Evolutionary conservation across 2,329 filamentous ascomycete species (phyloP).

Genomic region (Talaromyces sp.): DNA sequence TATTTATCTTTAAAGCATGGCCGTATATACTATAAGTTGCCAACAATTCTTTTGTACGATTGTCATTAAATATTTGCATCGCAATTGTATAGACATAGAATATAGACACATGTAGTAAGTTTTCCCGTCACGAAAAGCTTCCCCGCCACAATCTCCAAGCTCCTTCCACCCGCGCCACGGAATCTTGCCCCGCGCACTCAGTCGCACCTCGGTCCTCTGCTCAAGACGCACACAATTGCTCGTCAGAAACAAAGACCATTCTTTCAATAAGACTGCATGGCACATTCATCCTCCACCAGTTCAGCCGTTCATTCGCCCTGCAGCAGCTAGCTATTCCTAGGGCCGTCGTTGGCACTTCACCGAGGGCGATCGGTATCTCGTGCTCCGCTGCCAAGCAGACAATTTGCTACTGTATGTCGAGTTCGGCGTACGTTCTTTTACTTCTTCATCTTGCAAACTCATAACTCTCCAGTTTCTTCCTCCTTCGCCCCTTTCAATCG

Average conservation of each 20-base stretch:
- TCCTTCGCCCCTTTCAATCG: not conserved
- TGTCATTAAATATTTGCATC: too few species aligned
- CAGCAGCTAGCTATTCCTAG: not conserved
- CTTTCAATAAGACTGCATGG: not conserved
- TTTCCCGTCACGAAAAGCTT: not conserved
- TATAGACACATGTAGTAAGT: not conserved
- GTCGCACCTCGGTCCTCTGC: not conserved
- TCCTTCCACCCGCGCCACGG: slow-evolving; percentile 4
- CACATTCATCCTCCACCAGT: not conserved
- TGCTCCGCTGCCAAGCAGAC: not conserved
- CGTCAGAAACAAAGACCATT: not conserved
- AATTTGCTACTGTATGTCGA: not conserved
- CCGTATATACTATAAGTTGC: not conserved
- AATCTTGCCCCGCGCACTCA: slow-evolving; percentile 6
- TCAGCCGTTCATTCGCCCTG: not conserved
- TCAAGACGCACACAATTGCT: not conserved
- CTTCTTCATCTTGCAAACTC: not conserved
- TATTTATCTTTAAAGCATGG: too few species aligned
- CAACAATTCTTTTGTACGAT: not conserved
- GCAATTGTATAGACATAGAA: too few species aligned
- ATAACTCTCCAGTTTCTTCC: not conserved
- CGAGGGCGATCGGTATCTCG: not conserved
- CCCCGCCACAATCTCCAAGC: slow-evolving; percentile 8
- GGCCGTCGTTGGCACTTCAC: not conserved
- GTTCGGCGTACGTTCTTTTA: not conserved